These are phyloP conservation scores for Hericium coralloides DNA, from an alignment of 768 basidiomycete genomes.

Conservation along the genomic window DNA sequence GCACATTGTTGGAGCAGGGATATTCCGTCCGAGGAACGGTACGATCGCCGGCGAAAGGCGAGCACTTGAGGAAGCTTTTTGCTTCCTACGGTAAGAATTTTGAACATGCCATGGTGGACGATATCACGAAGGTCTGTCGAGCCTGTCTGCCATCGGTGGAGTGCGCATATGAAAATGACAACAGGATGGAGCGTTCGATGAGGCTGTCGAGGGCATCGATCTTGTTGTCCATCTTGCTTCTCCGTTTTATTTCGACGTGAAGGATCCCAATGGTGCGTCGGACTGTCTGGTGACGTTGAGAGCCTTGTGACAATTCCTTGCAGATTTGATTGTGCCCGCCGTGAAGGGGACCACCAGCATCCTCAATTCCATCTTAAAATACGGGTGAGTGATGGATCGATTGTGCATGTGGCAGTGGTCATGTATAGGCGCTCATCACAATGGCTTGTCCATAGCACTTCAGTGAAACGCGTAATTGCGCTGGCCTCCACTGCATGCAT, in stretches of 20 bases:
- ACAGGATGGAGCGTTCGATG: slow-evolving; percentile 29
- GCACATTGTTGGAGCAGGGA: slow-evolving; percentile 27
- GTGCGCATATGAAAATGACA: not conserved
- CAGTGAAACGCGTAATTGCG: slow-evolving; percentile 36
- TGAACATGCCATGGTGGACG: slow-evolving; percentile 35
- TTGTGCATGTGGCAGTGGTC: not conserved
- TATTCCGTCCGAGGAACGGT: slow-evolving; percentile 35
- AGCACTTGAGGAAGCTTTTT: slow-evolving; percentile 30
- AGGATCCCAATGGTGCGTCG: slow-evolving; percentile 12
- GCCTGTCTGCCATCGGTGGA: not conserved
- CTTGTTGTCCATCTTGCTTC: slow-evolving; percentile 29
- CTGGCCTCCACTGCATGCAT: slow-evolving; percentile 31
- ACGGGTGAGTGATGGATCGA: slow-evolving; percentile 16
- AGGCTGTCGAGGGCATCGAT: slow-evolving; percentile 34
- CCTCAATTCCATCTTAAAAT: slow-evolving; percentile 23
- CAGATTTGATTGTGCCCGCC: slow-evolving; percentile 31
- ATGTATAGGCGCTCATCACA: too few species aligned
- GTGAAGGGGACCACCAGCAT: slow-evolving; percentile 31
- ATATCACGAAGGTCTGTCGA: slow-evolving; percentile 31
- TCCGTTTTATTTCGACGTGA: slow-evolving; percentile 21
- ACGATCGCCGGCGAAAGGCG: slow-evolving; percentile 32
- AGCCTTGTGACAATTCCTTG: not conserved
- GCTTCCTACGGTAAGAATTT: slow-evolving; percentile 26
- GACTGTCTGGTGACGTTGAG: not conserved
- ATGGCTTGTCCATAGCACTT: not conserved